Conservation (phyloP, 495 filamentous ascomycete genomes). For the Aspergillus sclerotiicarbonarius region DNA sequence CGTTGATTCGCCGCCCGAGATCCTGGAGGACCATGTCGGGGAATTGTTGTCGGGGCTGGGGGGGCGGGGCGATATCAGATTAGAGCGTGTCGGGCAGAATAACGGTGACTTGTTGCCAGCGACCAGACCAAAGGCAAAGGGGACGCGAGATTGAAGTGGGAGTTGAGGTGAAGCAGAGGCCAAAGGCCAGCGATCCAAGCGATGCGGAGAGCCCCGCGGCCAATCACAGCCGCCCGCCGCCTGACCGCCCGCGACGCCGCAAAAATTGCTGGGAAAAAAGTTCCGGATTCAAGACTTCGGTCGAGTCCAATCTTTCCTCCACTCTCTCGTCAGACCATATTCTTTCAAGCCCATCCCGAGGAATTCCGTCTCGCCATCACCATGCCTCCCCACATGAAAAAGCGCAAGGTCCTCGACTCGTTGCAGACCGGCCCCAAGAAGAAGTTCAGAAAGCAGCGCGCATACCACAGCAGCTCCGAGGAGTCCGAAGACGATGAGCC, state of each 20-base stretch:
- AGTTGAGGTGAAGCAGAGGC: conserved; percentile 9
- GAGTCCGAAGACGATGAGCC: conserved; percentile 49
- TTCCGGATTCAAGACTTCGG: conserved; percentile 26
- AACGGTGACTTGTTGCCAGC: neutral
- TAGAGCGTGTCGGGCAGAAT: neutral
- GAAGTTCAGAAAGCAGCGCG: conserved; percentile 66
- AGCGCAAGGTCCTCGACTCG: conserved; percentile 59
- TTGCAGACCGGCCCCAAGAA: conserved; percentile 59
- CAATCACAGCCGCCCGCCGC: conserved; percentile 28
- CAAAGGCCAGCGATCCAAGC: conserved; percentile 21
- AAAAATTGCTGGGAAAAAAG: conserved; percentile 23
- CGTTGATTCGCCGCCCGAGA: conserved; percentile 96
- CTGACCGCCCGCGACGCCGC: conserved; percentile 19
- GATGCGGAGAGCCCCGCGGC: conserved; percentile 39
- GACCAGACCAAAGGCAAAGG: conserved; percentile 4
- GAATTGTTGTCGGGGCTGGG: neutral
- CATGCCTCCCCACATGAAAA: conserved; percentile 50
- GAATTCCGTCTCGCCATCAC: neutral
- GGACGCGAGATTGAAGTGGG: conserved; percentile 15
- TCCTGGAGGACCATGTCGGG: conserved; percentile 93
- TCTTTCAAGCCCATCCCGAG: neutral
- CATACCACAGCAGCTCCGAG: conserved; percentile 74
- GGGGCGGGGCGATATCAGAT: neutral
- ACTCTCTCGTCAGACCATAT: conserved; percentile 5
- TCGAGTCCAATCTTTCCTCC: conserved; percentile 8